phyloP scores from a whole-genome alignment of 176 grass and related monocot genomes.

The Bothriochloa decipiens region DNA sequence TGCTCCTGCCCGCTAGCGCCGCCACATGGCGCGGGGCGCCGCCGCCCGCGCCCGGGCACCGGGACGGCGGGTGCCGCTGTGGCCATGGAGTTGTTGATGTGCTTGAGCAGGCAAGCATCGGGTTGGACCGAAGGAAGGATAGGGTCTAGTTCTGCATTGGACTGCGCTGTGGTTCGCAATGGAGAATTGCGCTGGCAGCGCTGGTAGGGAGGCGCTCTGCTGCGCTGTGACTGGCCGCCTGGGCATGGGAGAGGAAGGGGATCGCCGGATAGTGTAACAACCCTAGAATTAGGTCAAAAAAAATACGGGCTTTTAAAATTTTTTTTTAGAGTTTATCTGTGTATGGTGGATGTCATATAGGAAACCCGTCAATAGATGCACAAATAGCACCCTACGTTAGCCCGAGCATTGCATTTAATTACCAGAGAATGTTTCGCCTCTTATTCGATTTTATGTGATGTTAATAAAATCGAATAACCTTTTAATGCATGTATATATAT shows the following conservation, averaged over 20 bases:
- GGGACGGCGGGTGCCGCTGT: constrained; percentile 18
- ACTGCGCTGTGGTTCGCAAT: neutral
- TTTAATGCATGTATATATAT: no score
- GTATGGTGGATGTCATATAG: no score
- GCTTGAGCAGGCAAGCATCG: constrained; percentile 49
- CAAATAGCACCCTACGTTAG: no score
- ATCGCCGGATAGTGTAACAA: no score
- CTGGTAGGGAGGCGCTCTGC: neutral
- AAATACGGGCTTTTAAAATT: no score
- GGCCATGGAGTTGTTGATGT: constrained; percentile 41
- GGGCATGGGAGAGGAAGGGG: neutral
- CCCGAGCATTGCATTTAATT: no score
- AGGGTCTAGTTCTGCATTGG: constrained; percentile 2
- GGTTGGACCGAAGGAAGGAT: neutral
- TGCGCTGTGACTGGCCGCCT: neutral
- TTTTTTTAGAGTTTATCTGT: no score
- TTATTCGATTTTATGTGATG: no score
- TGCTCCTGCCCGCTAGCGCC: constrained; percentile 26
- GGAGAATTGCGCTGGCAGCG: constrained; percentile 29
- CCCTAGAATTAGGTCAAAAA: no score
- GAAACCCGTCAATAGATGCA: no score
- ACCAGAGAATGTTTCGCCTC: no score
- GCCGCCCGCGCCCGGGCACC: neutral
- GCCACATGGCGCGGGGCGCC: constrained; percentile 6
- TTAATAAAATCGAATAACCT: no score